phyloP scores from a whole-genome alignment of 1,284 basidiomycete species.

The Chiua sp. region DNA sequence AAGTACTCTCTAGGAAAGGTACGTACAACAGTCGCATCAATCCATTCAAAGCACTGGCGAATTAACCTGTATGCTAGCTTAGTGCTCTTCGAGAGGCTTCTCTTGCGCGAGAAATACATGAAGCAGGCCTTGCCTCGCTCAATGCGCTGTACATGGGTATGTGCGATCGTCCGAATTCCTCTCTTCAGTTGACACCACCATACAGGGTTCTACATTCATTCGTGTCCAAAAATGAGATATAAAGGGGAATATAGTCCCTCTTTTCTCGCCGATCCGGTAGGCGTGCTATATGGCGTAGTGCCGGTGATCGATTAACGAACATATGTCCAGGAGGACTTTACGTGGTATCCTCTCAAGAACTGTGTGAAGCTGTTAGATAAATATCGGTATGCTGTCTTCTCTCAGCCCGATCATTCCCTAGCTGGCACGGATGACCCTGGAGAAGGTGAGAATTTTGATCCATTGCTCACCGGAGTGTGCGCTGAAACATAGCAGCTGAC shows the following conservation, averaged over 20 bases:
- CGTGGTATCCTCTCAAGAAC: conserved; percentile 71
- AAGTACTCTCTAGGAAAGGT: conserved; percentile 86
- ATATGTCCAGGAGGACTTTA: conserved; percentile 66
- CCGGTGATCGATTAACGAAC: conserved; percentile 8
- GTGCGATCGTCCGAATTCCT: conserved; percentile 19
- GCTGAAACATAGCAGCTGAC: conserved; percentile 18
- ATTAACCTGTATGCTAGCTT: conserved; percentile 52
- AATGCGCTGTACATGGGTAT: conserved; percentile 85
- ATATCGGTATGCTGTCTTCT: conserved; percentile 72
- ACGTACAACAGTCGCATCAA: conserved; percentile 8
- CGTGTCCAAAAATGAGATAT: conserved; percentile 96
- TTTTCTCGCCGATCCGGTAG: conserved; percentile 87
- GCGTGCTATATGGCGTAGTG: conserved; percentile 1
- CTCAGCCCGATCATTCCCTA: conserved; percentile 61
- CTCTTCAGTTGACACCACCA: not conserved
- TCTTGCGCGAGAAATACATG: conserved; percentile 73
- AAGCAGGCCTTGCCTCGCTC: conserved; percentile 69
- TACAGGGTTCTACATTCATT: conserved; percentile 89
- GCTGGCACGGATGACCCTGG: conserved; percentile 30
- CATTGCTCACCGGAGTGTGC: not conserved
- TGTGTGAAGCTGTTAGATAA: conserved; percentile 69
- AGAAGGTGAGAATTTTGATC: conserved; percentile 22
- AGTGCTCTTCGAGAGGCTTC: conserved; percentile 83
- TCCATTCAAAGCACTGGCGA: conserved; percentile 3
- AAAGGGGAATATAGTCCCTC: conserved; percentile 94